These are phyloP conservation scores for Paraurostyla sp. DNA, from an alignment of 73 alveolate species.

Conservation along the genomic window DNA sequence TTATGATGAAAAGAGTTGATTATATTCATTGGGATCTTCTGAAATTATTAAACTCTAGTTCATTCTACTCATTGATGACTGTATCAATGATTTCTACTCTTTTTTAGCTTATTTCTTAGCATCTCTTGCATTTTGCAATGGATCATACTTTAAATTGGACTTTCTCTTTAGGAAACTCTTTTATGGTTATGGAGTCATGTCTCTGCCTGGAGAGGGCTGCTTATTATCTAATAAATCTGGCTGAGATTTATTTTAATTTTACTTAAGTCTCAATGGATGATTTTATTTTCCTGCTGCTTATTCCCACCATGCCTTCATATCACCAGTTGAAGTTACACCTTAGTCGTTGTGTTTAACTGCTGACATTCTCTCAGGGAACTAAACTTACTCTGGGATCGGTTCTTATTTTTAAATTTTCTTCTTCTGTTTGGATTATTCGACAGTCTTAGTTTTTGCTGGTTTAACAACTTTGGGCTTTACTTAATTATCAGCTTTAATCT, in stretches of 20 bases:
- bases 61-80: background rate
- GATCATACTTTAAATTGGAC: conserved; percentile 48
- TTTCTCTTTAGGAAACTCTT: conserved; percentile 16
- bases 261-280: background rate
- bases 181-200: conserved; percentile 39
- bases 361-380: background rate
- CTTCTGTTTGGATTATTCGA: background rate
- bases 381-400: background rate
- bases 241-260: background rate
- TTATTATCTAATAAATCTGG: background rate
- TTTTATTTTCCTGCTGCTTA: conserved; percentile 43
- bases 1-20: background rate
- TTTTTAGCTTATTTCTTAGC: conserved; percentile 38
- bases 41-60: background rate
- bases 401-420: background rate
- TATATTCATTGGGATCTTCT: background rate
- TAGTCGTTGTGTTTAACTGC: background rate
- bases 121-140: conserved; percentile 54
- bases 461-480: background rate
- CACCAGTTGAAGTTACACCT: conserved; percentile 18
- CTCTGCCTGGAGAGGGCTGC: background rate
- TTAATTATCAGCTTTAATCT: background rate
- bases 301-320: conserved; percentile 59
- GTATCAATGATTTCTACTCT: background rate
- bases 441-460: background rate